These are phyloP conservation scores for Balamuthia mandrillaris DNA, from an alignment of 208 protist species.

Conservation along the genomic window DNA sequence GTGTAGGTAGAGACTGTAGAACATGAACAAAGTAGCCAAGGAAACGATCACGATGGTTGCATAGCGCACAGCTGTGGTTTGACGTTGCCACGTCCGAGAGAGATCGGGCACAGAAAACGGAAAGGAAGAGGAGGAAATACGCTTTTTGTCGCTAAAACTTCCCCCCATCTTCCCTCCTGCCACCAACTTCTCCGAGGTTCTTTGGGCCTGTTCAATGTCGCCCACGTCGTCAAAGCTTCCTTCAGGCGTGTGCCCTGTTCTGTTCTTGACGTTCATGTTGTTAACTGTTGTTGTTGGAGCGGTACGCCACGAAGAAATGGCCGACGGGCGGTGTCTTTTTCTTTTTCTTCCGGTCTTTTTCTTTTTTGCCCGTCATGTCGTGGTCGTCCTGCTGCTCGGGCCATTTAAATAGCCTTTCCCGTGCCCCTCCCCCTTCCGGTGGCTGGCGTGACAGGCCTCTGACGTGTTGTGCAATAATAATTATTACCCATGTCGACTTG, in stretches of 20 bases:
- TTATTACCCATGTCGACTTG: no score
- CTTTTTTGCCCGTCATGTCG: not conserved
- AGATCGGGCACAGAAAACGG: no score
- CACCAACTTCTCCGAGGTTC: not conserved
- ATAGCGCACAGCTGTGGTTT: not conserved
- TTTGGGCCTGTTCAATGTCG: not conserved
- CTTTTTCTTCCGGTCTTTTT: not conserved
- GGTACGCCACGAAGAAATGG: no score
- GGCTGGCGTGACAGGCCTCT: no score
- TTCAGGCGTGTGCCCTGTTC: not conserved
- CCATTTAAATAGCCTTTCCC: no score
- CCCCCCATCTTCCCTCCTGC: not conserved
- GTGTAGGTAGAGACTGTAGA: not conserved
- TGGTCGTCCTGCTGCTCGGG: no score
- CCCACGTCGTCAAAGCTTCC: not conserved
- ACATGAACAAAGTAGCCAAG: not conserved
- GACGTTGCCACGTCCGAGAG: not conserved
- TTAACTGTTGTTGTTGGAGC: no score
- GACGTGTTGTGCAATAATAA: no score
- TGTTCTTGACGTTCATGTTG: no score
- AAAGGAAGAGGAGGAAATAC: no score
- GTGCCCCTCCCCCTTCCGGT: no score
- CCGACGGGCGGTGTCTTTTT: not conserved
- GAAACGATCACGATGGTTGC: not conserved
- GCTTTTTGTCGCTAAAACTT: no score